Evolutionary conservation across 768 basidiomycete genomes (phyloP).

Genomic region (Pisolithus sp.): DNA sequence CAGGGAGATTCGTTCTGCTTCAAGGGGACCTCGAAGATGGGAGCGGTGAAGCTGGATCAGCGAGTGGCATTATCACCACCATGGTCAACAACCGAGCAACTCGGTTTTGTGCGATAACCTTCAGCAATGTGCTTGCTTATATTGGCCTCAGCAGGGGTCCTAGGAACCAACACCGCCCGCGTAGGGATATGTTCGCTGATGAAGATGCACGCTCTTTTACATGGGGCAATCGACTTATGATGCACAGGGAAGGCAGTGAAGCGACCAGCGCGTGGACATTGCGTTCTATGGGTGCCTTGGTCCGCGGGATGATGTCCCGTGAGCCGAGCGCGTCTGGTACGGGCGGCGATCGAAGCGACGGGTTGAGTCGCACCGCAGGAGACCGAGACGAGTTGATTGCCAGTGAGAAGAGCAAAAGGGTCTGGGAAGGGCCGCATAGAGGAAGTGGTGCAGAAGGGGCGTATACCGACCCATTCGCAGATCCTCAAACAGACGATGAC

Average conservation of each 20-base stretch:
- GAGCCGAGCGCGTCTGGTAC: conserved; percentile 21
- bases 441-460: conserved; percentile 18
- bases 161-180: conserved; percentile 15
- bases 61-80: conserved; percentile 6
- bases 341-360: conserved; percentile 12
- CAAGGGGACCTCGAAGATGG: conserved; percentile 14
- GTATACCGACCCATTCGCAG: conserved; percentile 44
- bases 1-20: conserved; percentile 15
- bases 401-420: conserved; percentile 5
- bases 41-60: conserved; percentile 3
- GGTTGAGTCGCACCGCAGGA: conserved; percentile 6
- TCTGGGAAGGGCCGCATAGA: neutral
- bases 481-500: conserved; percentile 18
- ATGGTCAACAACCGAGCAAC: neutral
- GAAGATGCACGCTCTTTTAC: conserved; percentile 58
- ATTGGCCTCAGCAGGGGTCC: conserved; percentile 17
- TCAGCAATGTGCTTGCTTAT: conserved; percentile 16
- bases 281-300: conserved; percentile 31
- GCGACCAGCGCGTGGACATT: conserved; percentile 50
- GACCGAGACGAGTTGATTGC: conserved; percentile 18
- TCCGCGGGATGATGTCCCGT: conserved; percentile 23
- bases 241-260: conserved; percentile 34
- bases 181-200: conserved; percentile 73
- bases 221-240: conserved; percentile 10
- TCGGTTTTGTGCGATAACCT: neutral